These are phyloP conservation scores for Eutrema japonicum DNA, from an alignment of 345 rosid genomes.

Conservation along the genomic window DNA sequence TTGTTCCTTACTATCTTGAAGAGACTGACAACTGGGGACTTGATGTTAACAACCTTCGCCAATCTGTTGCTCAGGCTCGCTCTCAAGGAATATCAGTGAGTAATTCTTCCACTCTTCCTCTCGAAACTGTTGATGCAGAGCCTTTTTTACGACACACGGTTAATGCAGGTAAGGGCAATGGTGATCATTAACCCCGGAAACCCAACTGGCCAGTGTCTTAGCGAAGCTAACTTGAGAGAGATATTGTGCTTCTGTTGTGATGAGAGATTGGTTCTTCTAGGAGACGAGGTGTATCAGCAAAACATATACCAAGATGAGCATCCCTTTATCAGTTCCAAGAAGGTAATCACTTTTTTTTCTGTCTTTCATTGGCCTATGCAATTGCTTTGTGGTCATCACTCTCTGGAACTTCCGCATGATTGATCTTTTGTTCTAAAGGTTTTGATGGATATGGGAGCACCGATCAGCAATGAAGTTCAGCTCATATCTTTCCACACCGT, in stretches of 20 bases:
- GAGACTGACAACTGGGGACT: slow-evolving; percentile 96
- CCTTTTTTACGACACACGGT: not conserved
- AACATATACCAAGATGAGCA: slow-evolving; percentile 93
- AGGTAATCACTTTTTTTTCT: slow-evolving; percentile 34
- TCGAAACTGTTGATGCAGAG: not conserved
- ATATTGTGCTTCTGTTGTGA: slow-evolving; percentile 73
- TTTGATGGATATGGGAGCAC: slow-evolving; percentile 89
- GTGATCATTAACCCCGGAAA: slow-evolving; percentile 96
- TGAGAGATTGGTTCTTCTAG: slow-evolving; percentile 78
- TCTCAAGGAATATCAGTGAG: slow-evolving; percentile 73
- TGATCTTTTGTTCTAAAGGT: slow-evolving; percentile 50
- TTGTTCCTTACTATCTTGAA: slow-evolving; percentile 86
- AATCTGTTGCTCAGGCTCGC: slow-evolving; percentile 75
- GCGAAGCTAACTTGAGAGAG: slow-evolving; percentile 83
- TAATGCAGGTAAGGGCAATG: slow-evolving; percentile 85
- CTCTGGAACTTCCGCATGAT: not conserved
- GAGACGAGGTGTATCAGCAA: slow-evolving; percentile 98
- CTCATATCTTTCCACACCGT: slow-evolving; percentile 96
- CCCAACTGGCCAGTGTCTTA: slow-evolving; percentile 95
- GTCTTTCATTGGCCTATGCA: not conserved
- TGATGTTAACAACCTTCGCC: slow-evolving; percentile 72
- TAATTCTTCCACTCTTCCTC: slow-evolving; percentile 35
- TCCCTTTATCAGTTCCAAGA: slow-evolving; percentile 82
- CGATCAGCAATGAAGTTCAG: slow-evolving; percentile 83
- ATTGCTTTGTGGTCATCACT: not conserved